Base-by-base conservation (phyloP, 2,329 filamentous ascomycete species). In the Diaporthe velutina region DNA sequence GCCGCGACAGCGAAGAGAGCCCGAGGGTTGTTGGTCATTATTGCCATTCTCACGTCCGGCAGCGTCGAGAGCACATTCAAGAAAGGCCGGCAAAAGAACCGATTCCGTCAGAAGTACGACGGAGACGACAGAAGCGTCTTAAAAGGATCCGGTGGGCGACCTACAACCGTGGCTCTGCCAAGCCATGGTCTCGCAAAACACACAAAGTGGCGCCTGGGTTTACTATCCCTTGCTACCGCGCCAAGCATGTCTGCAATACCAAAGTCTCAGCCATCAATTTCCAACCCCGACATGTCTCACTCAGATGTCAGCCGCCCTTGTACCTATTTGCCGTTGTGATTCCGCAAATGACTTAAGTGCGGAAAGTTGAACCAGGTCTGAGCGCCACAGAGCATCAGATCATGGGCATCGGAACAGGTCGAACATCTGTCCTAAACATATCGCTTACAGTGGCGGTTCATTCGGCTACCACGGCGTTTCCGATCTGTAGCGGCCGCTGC, bases 181-280 rank as follows among this genome's bases (percentile, higher is more conserved):
- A 15, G 15, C n/a, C 15, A 30, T 9, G 35, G 22, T 35, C 22
- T 30, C 19, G 5, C 22, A 28, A 30, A 48, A 22, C 40, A 15
- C 2, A 22, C 13, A 28, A 66, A 45, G 25, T 25, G 40, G 40
- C 28, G 25, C 25, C 12, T 45, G 7, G 17, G 17, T 4, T 33
- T 17, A 19, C 19, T 2, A 28, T 50, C 28, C 61, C 61, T 66
- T 66, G 19, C 19, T 50, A 35, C 12, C 2, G n/a, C 10, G 40
- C 60, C 60, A 66, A n/a, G 28, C 28, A 66, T 66, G 7, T 25
- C 10, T n/a, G 25, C 19, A 22, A 17, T 33, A 9, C 40, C 28
- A 50, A 12, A 33, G 61, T 50, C 61, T 48, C 42, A 50, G 28
- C 42, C 61, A 66, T 15, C 30, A 50, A 66, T 66, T 33, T 38